Percentiles rank a stretch among this genome's conserved stretches.
phyloP scores from a whole-genome alignment of 2,329 filamentous ascomycete genomes.

The Exserohilum turcica region DNA sequence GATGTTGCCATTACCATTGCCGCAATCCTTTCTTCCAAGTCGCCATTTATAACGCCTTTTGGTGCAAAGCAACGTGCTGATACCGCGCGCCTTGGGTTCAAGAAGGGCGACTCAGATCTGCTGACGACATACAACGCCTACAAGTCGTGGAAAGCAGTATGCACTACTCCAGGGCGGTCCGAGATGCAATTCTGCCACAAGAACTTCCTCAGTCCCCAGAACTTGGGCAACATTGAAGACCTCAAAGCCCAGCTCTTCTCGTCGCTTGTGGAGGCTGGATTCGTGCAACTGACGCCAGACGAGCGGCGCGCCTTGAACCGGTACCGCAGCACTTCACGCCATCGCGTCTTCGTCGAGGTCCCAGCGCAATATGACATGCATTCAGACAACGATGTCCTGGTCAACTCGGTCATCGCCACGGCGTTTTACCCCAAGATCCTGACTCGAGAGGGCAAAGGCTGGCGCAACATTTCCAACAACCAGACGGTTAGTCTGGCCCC shows the following conservation, averaged over 20 bases:
- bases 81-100: slow-evolving; percentile 76
- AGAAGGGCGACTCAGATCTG: slow-evolving; percentile 85
- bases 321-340: slow-evolving; percentile 68
- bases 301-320: slow-evolving; percentile 73
- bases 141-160: slow-evolving; percentile 82
- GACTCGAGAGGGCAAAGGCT: slow-evolving; percentile 80
- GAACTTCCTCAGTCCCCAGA: slow-evolving; percentile 90
- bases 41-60: slow-evolving; percentile 86
- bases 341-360: slow-evolving; percentile 81
- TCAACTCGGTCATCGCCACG: slow-evolving; percentile 84
- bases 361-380: slow-evolving; percentile 76
- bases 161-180: slow-evolving; percentile 69
- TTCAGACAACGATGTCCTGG: slow-evolving; percentile 78
- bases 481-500: slow-evolving; percentile 87
- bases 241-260: slow-evolving; percentile 89
- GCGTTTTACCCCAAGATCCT: slow-evolving; percentile 96
- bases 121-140: slow-evolving; percentile 96
- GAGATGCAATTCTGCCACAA: slow-evolving; percentile 93
- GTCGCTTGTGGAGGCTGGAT: slow-evolving; percentile 82
- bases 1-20: slow-evolving; percentile 92
- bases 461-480: slow-evolving; percentile 91
- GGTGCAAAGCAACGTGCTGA: slow-evolving; percentile 83
- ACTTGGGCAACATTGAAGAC: slow-evolving; percentile 89
- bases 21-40: slow-evolving; percentile 91
- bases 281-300: slow-evolving; percentile 73